A percentile compares a stretch with the other conserved stretches of the same genome.
These are phyloP conservation scores for Periconia sp. DNA, from an alignment of 2,329 filamentous ascomycete genomes.

Conservation along the genomic window DNA sequence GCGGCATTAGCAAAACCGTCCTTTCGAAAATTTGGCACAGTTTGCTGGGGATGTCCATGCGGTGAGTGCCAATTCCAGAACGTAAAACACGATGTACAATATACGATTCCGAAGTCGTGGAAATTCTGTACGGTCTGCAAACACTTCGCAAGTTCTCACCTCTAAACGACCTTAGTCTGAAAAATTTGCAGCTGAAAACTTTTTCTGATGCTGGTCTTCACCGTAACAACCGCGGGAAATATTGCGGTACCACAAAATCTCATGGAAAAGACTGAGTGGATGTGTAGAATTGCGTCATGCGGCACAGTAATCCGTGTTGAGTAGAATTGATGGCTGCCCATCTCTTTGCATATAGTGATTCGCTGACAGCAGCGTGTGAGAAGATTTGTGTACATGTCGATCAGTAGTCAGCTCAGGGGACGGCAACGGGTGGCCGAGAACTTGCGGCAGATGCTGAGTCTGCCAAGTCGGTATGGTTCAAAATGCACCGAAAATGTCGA, in stretches of 20 bases:
- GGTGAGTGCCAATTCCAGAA: not conserved
- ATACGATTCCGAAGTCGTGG: not conserved
- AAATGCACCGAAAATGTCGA: constrained; percentile 4
- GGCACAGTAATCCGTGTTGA: no score
- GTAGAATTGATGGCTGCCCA: no score
- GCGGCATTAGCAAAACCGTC: not conserved
- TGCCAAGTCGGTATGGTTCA: constrained; percentile 8
- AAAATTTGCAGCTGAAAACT: no score
- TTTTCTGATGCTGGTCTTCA: no score
- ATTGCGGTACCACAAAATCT: no score
- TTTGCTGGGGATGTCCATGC: not conserved
- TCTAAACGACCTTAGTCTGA: no score
- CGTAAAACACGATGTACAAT: not conserved
- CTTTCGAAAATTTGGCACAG: not conserved
- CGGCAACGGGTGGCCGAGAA: not conserved
- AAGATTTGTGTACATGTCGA: not conserved
- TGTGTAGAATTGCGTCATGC: no score
- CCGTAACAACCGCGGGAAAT: no score
- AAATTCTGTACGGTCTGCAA: no score
- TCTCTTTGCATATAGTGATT: no score
- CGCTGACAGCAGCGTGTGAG: not conserved
- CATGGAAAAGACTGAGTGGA: no score
- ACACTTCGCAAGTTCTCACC: no score
- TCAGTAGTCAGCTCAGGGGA: not conserved
- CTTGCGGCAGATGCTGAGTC: not conserved